These are phyloP conservation scores for Naegleria gruberi DNA, from an alignment of 208 protist genomes.

Conservation along the genomic window DNA sequence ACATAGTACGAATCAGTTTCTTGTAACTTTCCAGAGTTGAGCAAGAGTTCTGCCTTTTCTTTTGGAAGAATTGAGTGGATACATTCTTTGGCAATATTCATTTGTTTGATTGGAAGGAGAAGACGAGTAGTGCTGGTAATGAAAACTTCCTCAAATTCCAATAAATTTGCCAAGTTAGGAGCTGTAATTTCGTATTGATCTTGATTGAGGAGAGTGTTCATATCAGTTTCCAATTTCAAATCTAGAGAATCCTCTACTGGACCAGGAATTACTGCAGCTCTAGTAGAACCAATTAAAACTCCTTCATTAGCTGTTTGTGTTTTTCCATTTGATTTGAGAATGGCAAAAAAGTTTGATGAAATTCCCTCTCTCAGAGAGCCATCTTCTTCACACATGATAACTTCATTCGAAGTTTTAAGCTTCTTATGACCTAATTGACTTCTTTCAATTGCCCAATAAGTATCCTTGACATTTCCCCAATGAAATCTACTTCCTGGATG, in stretches of 20 bases:
- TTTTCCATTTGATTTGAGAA: not conserved
- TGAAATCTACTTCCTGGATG: not conserved
- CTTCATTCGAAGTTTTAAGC: not conserved
- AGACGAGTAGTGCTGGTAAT: not conserved
- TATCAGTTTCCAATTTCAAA: not conserved
- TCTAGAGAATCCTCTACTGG: not conserved
- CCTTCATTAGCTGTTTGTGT: not conserved
- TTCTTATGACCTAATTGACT: not conserved
- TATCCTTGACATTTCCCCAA: not conserved
- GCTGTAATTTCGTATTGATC: not conserved
- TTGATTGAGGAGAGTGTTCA: not conserved
- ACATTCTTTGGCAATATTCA: not conserved
- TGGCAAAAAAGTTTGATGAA: not conserved
- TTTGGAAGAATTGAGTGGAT: not conserved
- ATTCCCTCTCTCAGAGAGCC: not conserved
- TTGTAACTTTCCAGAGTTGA: too few relatives aligned
- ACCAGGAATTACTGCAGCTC: not conserved
- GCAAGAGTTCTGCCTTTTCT: not conserved
- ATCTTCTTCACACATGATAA: conserved; percentile 10
- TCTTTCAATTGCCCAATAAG: not conserved
- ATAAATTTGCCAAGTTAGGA: not conserved
- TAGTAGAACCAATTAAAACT: not conserved
- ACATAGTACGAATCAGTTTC: too few relatives aligned
- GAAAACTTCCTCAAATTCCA: not conserved
- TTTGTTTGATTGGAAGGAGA: not conserved